phyloP scores from a whole-genome alignment of 2,329 filamentous ascomycete species.

The Phoma sp. region DNA sequence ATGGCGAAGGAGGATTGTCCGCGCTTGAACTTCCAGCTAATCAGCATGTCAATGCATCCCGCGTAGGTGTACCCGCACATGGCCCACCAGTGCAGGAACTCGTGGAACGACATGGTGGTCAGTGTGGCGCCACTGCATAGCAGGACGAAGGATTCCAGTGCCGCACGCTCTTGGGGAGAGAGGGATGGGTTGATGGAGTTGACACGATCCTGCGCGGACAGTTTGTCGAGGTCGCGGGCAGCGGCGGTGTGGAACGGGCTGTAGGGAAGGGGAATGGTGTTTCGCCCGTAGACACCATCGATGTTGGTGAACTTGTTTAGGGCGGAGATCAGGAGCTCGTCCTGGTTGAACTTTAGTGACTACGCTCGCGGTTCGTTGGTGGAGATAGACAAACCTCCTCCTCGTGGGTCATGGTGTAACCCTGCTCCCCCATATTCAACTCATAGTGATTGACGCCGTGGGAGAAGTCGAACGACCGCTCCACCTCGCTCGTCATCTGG shows the following conservation, averaged over 20 bases:
- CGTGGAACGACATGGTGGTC: conserved; percentile 53
- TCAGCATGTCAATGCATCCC: conserved; percentile 52
- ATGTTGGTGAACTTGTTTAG: conserved; percentile 56
- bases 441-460: conserved; percentile 53
- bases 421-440: conserved; percentile 39
- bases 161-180: conserved; percentile 50
- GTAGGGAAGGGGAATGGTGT: conserved; percentile 52
- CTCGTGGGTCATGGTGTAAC: conserved; percentile 50
- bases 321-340: conserved; percentile 23
- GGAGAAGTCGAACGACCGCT: conserved; percentile 50
- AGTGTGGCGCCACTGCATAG: conserved; percentile 54
- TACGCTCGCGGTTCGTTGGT: neutral
- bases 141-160: conserved; percentile 51
- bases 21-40: conserved; percentile 41
- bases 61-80: conserved; percentile 30
- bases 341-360: conserved; percentile 23
- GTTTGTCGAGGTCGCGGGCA: conserved; percentile 15
- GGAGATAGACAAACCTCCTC: conserved; percentile 41
- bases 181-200: conserved; percentile 49
- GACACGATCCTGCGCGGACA: conserved; percentile 53
- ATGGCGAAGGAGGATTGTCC: conserved; percentile 57
- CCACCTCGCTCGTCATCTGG: conserved; percentile 42
- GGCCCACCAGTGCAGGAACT: conserved; percentile 56
- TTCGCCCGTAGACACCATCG: conserved; percentile 50
- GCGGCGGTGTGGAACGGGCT: conserved; percentile 26